A percentile compares a stretch with the other conserved stretches of the same genome.
These are phyloP conservation scores for Jatropha multifida DNA, from an alignment of 441 rosid species.

Conservation along the genomic window DNA sequence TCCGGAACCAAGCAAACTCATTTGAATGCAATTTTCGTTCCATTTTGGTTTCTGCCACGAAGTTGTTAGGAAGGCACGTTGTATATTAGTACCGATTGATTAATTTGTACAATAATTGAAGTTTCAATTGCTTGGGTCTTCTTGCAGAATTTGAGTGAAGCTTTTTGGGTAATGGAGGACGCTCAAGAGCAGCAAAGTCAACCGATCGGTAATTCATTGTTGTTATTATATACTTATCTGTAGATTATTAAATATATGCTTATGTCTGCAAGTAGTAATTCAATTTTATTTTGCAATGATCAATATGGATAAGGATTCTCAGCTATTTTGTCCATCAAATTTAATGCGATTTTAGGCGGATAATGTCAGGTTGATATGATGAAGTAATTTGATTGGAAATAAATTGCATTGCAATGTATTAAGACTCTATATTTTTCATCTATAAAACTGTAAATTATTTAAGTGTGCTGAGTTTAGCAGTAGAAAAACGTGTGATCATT, in stretches of 20 bases:
- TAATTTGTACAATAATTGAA: background rate
- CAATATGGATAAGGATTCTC: background rate
- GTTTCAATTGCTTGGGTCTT: background rate
- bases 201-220: constrained; percentile 36
- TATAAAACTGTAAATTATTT: background rate
- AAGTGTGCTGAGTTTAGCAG: background rate
- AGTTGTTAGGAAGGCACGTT: background rate
- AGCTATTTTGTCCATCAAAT: background rate
- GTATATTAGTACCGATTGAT: background rate
- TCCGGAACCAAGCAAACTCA: background rate
- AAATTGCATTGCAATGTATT: background rate
- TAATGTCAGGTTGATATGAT: background rate
- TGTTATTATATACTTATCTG: background rate
- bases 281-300: background rate
- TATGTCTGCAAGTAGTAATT: background rate
- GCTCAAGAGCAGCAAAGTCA: constrained; percentile 46
- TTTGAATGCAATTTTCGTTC: background rate
- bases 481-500: too few species aligned
- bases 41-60: too few species aligned
- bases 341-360: background rate
- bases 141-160: constrained; percentile 1
- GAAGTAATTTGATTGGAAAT: background rate
- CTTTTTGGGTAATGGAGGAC: constrained; percentile 43
- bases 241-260: background rate
- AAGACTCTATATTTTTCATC: background rate